Evolutionary conservation across 2,329 filamentous ascomycete species (phyloP), one percentile per base, ranked within the genome.

Genomic region (Fusarium equiseti): DNA sequence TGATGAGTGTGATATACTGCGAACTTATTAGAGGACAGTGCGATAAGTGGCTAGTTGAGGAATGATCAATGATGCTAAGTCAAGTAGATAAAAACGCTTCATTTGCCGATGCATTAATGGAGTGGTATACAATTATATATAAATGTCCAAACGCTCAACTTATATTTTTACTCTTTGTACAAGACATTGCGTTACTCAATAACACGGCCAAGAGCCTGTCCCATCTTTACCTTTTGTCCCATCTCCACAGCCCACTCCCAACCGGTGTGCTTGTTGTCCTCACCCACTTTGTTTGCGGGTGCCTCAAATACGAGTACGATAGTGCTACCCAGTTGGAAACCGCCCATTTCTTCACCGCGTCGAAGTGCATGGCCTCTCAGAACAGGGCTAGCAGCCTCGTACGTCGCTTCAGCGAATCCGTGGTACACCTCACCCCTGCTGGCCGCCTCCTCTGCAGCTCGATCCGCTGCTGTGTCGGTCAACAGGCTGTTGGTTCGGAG

Each of bases 291-390:
- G 79, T 88, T 90, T 3, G 89, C 71, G 2, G 96, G 96, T 15
- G 96, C 96, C 82, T 99, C 97, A 78, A 99, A 99, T 1, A 99
- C 94, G 55, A 99, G 85, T 42, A 99, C 96, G 72, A 99, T 91
- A 2, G 95, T 97, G 79, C 94, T 97, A 22, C 96, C 96, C 6
- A 99, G 86, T 83, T 97, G 94, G 83, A 99, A 99, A 0, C 96
- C 97, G 58, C 96, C 96, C 94, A 99, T 98, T 81, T 99, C 96
- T 78, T 98, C 95, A 38, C 96, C 96, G 46, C 92, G 87, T 69
- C 91, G 89, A 59, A 99, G 83, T 3, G 95, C 92, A 78, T 98
- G 90, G 4, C 97, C 96, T 22, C 89, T 89, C 0, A 99, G 85
- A 4, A 97, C 88, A 5, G 86, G 82, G 76, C 92, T 97, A 3